Conservation (phyloP, 306 rosid genomes). For the Pyrus pyrifolia region DNA sequence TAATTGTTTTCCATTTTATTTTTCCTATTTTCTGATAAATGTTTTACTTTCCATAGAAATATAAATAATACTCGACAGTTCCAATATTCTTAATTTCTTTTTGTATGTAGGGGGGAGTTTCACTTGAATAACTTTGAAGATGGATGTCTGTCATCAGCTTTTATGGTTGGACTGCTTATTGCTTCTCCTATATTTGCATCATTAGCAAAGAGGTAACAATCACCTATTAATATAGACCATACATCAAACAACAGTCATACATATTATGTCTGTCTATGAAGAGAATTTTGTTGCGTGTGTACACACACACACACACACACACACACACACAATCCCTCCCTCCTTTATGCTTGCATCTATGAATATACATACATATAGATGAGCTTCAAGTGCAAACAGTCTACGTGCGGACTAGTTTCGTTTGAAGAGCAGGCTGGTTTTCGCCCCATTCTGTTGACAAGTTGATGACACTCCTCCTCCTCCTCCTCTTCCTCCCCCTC, state of each 20-base stretch:
- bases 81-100: not conserved
- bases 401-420: not conserved
- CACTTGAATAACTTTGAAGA: conserved; percentile 85
- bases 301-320: too few species aligned
- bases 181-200: conserved; percentile 92
- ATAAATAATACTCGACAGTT: not conserved
- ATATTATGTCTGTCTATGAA: not conserved
- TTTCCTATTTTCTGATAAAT: not conserved
- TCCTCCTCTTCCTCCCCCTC: too few species aligned
- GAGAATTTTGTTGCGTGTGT: not conserved
- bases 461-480: too few species aligned
- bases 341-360: not conserved
- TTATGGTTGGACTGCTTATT: conserved; percentile 91
- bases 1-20: not conserved
- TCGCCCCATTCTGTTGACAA: too few species aligned
- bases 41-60: not conserved
- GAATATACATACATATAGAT: not conserved
- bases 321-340: too few species aligned
- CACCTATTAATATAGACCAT: not conserved
- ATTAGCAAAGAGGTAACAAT: conserved; percentile 65
- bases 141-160: conserved; percentile 86
- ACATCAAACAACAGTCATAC: not conserved
- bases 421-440: not conserved
- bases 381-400: not conserved
- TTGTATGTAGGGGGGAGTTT: conserved; percentile 72